Evolutionary conservation across 1,139 yeast species (phyloP).

Genomic region (Groenewaldozyma sp.): DNA sequence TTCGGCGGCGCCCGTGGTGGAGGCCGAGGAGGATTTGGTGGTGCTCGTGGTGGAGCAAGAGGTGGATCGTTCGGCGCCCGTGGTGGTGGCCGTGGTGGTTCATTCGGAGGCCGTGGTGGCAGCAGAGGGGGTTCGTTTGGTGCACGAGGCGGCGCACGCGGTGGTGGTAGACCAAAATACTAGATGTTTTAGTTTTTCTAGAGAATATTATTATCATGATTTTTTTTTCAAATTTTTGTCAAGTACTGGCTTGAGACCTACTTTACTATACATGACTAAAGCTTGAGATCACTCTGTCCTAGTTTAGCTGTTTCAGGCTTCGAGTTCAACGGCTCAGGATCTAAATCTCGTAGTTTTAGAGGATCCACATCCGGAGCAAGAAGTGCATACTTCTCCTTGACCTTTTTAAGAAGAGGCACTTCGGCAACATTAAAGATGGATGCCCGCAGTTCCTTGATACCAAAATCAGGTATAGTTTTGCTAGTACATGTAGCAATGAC

Average conservation of each 20-base stretch:
- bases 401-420: not conserved
- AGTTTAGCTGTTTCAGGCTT: too few species aligned
- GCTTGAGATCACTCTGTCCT: too few species aligned
- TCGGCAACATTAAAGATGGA: constrained; percentile 12
- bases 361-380: constrained; percentile 1
- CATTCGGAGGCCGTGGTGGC: constrained; percentile 35
- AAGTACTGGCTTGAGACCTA: too few species aligned
- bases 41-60: constrained; percentile 33
- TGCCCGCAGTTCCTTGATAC: constrained; percentile 22
- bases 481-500: constrained; percentile 20
- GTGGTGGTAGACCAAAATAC: constrained; percentile 28
- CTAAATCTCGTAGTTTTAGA: not conserved
- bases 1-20: constrained; percentile 36
- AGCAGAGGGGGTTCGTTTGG: constrained; percentile 37
- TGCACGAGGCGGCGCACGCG: constrained; percentile 31
- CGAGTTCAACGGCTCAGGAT: constrained; percentile 1
- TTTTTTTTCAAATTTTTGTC: constrained; percentile 7
- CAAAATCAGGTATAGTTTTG: constrained; percentile 13
- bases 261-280: too few species aligned
- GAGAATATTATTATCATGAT: constrained; percentile 6
- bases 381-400: not conserved
- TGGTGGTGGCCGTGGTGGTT: constrained; percentile 32
- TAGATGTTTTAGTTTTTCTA: not conserved
- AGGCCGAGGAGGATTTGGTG: constrained; percentile 32
- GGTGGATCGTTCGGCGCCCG: constrained; percentile 21